Base-by-base conservation (phyloP, 2,329 filamentous ascomycete species). In the Cephalotrichum gorgonifer region DNA sequence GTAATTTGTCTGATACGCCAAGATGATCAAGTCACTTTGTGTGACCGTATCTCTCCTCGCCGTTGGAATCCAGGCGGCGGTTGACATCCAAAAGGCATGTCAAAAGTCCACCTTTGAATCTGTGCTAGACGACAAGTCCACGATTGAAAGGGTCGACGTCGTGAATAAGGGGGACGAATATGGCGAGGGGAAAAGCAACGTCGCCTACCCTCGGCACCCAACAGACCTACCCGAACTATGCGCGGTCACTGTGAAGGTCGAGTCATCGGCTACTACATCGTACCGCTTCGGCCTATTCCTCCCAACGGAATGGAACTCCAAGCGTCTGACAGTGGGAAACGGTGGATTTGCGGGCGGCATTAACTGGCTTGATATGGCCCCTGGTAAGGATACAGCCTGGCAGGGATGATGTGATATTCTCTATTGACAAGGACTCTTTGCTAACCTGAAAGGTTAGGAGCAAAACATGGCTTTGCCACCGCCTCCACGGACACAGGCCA, bases 271-370 rank as follows among this genome's bases (percentile, higher is more conserved):
- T 27, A 59, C 56, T 0, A 60, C 59, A 0, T 51, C 56, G 2
- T 66, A 55, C 53, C 58, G 55, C 8, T 59, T 65, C 33, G 62
- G 60, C 5, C 43, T 68, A 8, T 62, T 67, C 44, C 54, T 66
- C 4, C 63, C 63, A 0, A 50, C 51, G 1, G 35, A 53, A 12
- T 67, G 64, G 64, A 63, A 62, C 39, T 50, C 51, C 6, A 55
- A 61, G 12, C 57, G 65, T 46, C 54, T 66, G 23, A 54, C 60
- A 3, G 57, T 57, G 0, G 64, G 64, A 9, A 64, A 64, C 42
- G 61, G 58, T 15, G 64, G 52, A 26, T 60, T 60, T 43, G 57
- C 52, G 1, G 64, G 64, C 15, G 61, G 60, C 25, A 62, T 64
- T 53, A 64, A 64, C 52, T 62, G 60, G 54, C 55, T 56, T 15